Percentiles rank a stretch among this genome's conserved stretches.
Evolutionary conservation across 2,329 filamentous ascomycete species (phyloP).

Genomic region (Thermoascus crustaceus): DNA sequence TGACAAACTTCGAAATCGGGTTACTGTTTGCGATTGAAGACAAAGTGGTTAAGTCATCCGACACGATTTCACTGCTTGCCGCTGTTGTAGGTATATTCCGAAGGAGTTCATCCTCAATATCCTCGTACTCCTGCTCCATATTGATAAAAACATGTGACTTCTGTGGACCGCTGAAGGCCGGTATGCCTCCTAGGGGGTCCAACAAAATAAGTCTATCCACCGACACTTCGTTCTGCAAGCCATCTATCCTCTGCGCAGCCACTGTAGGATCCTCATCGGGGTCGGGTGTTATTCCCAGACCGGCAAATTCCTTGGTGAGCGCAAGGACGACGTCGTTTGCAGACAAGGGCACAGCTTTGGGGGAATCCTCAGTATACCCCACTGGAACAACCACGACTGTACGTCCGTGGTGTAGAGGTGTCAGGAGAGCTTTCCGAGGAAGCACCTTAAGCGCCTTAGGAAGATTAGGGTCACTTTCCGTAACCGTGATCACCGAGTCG

Average conservation of each 20-base stretch:
- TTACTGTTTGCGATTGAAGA: conserved; percentile 28
- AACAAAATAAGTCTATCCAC: conserved; percentile 84
- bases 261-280: conserved; percentile 37
- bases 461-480: conserved; percentile 23
- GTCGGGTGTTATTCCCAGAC: conserved; percentile 46
- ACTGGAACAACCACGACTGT: conserved; percentile 63
- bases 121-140: conserved; percentile 76
- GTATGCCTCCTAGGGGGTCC: conserved; percentile 79
- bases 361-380: conserved; percentile 48
- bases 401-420: conserved; percentile 58
- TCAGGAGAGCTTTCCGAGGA: conserved; percentile 50
- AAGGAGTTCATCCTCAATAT: conserved; percentile 56
- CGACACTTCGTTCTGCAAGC: conserved; percentile 46
- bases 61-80: conserved; percentile 10
- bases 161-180: conserved; percentile 53
- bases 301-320: conserved; percentile 66
- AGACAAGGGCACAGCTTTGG: conserved; percentile 41
- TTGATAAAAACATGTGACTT: conserved; percentile 80
- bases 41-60: conserved; percentile 9
- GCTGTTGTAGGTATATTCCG: conserved; percentile 16
- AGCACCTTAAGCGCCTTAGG: conserved; percentile 27
- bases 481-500: conserved; percentile 46
- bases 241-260: conserved; percentile 31
- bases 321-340: conserved; percentile 64
- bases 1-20: conserved; percentile 37